phyloP scores from a whole-genome alignment of 2,329 filamentous ascomycete species.

The Alternaria sp. region DNA sequence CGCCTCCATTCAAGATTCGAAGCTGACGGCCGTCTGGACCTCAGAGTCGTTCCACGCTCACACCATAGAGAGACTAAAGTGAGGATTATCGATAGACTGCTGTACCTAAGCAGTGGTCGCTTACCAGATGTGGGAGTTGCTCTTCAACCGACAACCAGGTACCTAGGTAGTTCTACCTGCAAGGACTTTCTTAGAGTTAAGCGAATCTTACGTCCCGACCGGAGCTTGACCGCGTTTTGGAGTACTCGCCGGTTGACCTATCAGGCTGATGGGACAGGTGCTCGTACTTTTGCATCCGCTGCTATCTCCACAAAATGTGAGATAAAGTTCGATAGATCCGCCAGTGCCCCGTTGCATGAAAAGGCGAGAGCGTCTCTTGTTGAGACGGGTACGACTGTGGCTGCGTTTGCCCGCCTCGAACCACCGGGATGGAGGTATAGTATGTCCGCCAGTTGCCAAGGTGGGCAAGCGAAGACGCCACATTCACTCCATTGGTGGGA shows the following conservation, averaged over 20 bases:
- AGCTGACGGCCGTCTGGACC: neutral
- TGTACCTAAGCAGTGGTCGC: neutral
- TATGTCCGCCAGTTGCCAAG: conserved; percentile 7
- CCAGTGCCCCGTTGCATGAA: neutral
- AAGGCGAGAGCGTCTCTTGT: conserved; percentile 1
- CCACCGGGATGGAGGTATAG: neutral
- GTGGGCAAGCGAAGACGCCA: neutral
- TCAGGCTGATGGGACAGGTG: neutral
- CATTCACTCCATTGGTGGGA: neutral
- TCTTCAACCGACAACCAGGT: neutral
- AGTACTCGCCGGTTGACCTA: neutral
- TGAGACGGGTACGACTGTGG: conserved; percentile 1
- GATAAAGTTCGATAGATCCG: conserved; percentile 1
- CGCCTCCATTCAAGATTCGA: neutral
- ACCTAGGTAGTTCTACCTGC: neutral
- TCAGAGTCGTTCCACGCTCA: neutral
- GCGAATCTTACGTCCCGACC: neutral
- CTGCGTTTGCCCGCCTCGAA: neutral
- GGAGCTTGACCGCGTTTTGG: neutral
- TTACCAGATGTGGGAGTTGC: neutral
- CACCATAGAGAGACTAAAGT: neutral
- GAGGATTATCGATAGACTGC: neutral
- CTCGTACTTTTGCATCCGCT: neutral
- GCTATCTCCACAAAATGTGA: conserved; percentile 1
- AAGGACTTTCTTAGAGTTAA: neutral